These are phyloP conservation scores for Mucor plumbeus DNA, from an alignment of 371 early-diverging fungal genomes.

Conservation along the genomic window DNA sequence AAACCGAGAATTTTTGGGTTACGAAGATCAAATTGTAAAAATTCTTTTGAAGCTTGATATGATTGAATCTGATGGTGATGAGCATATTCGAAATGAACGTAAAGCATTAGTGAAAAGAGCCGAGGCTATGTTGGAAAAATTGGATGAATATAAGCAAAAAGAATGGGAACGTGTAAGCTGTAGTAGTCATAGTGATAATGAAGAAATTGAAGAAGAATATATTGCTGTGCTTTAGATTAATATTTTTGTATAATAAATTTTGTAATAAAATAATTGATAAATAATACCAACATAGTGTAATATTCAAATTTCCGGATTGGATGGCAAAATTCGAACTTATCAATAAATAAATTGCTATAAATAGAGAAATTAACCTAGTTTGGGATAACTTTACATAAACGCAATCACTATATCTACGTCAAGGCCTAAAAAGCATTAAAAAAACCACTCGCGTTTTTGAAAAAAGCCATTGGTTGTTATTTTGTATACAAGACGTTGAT, in stretches of 20 bases:
- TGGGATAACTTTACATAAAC: not conserved
- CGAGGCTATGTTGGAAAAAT: slow-evolving; percentile 31
- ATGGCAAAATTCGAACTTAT: too few species aligned
- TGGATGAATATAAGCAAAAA: slow-evolving; percentile 49
- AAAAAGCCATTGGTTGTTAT: not conserved
- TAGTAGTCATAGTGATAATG: slow-evolving; percentile 15
- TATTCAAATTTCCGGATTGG: too few species aligned
- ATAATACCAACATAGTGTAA: too few species aligned
- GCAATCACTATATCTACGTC: not conserved
- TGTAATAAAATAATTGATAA: too few species aligned
- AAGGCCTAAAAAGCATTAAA: too few species aligned
- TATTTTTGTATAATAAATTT: not conserved
- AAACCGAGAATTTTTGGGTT: slow-evolving; percentile 36
- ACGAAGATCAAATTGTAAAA: slow-evolving; percentile 42
- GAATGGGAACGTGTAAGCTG: slow-evolving; percentile 48
- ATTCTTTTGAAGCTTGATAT: slow-evolving; percentile 44
- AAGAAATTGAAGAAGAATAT: slow-evolving; percentile 5
- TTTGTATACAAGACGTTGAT: not conserved
- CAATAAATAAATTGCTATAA: not conserved
- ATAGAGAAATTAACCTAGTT: slow-evolving; percentile 2
- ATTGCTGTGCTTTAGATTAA: not conserved
- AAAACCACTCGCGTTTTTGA: not conserved
- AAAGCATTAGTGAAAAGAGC: slow-evolving; percentile 41
- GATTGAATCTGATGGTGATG: slow-evolving; percentile 45
- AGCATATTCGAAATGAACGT: slow-evolving; percentile 40